These are phyloP conservation scores for Tuber melanosporum DNA, from an alignment of 495 filamentous ascomycete species.

Conservation along the genomic window DNA sequence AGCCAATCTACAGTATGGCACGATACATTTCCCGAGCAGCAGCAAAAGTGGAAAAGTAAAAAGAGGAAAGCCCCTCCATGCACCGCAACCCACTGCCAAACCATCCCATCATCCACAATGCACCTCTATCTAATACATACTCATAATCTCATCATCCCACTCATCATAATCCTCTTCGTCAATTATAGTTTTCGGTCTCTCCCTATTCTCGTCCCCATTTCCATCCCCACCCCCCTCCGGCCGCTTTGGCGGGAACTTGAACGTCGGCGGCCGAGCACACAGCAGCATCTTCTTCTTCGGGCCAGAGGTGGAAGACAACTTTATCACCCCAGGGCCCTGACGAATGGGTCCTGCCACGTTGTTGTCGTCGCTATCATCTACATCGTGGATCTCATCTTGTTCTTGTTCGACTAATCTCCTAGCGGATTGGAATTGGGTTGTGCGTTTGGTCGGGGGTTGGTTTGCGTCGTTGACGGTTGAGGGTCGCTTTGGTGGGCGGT, in stretches of 20 bases:
- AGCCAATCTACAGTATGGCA: background rate
- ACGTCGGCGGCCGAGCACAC: background rate
- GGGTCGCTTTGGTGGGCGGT: background rate
- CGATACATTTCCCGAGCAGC: background rate
- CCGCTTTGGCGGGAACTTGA: conserved; percentile 1
- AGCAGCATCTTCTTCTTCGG: background rate
- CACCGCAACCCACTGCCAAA: background rate
- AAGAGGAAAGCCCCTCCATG: background rate
- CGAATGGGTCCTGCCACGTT: background rate
- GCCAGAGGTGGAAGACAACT: background rate
- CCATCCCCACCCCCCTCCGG: background rate
- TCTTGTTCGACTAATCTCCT: background rate
- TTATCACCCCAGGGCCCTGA: background rate
- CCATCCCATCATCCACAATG: background rate
- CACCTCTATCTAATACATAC: background rate
- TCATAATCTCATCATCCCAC: conserved; percentile 3
- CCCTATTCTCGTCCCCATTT: background rate
- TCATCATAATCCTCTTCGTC: background rate
- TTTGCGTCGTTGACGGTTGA: background rate
- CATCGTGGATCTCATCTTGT: background rate
- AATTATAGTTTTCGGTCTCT: background rate
- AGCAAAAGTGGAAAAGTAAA: background rate
- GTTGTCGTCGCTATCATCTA: background rate
- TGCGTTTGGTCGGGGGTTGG: background rate
- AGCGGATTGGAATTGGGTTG: background rate